Evolutionary conservation across 176 grass and related monocot species (phyloP), one percentile per base, ranked within the genome.

Genomic region (Cymbopogon citratus): DNA sequence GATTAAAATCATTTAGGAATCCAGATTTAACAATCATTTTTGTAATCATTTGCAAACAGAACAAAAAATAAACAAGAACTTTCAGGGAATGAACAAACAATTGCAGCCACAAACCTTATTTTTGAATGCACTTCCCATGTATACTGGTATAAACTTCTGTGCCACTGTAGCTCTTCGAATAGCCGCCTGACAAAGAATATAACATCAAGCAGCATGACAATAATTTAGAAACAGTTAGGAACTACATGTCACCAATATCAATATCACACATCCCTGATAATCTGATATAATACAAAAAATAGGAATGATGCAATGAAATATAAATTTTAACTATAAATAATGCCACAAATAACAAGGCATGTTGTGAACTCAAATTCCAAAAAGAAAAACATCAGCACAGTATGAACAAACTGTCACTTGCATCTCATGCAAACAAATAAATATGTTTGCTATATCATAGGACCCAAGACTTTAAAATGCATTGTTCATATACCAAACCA

Each of bases 51-150:
- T 26, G 19, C 12, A 77, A 3, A 10, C 52, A 7, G 35, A 76
- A 41, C 12, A 43, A 46, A 31, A 87, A 15, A 23, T 18, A 62
- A 71, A 69, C 25, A 12, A 75, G 52, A 51, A 83, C 33, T 66
- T 45, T 38, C 9, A 59, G 18, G 64, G 5, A 76, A 75, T 80
- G 56, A 9, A 66, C 3, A 16, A 39, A 59, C 59, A 81, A 36
- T 60, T 77, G 54, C 66, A 66, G 16, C 38, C 23, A 89, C 11
- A 4, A 14, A 98, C 96, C 96, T 98, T 98, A 93, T 98, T 98
- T 86, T 95, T 98, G 85, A 98, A 98, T 82, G 96, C 96, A 71
- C 96, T 98, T 71, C 96, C 96, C 96, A 98, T 98, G 85, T 77
- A 98, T 26, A 98, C 90, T 43, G 96, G 96, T 73, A 98, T 86